Percentiles rank a stretch among this genome's conserved stretches.
Conservation (phyloP, 208 protist genomes). For the Leishmania martiniquensis region DNA sequence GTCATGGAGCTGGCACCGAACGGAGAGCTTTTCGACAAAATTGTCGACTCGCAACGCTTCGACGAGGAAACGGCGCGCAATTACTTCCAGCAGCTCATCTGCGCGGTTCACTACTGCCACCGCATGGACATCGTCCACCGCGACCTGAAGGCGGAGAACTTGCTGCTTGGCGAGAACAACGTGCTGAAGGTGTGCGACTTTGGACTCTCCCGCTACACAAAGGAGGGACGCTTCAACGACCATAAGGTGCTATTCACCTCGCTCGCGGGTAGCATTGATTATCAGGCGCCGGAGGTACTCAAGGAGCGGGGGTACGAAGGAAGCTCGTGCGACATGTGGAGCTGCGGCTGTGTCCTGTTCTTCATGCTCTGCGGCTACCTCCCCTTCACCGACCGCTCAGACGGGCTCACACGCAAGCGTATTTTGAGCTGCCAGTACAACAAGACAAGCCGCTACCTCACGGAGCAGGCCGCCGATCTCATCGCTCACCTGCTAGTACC, state of each 20-base stretch:
- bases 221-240: slow-evolving; percentile 66
- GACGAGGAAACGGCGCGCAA: slow-evolving; percentile 78
- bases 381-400: slow-evolving; percentile 94
- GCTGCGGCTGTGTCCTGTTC: slow-evolving; percentile 97
- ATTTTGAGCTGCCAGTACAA: slow-evolving; percentile 91
- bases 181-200: slow-evolving; percentile 93
- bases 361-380: slow-evolving; percentile 98
- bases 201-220: slow-evolving; percentile 92
- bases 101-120: slow-evolving; percentile 92
- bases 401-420: slow-evolving; percentile 84
- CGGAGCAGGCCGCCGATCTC: slow-evolving; percentile 67
- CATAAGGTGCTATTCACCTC: slow-evolving; percentile 78
- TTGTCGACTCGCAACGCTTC: slow-evolving; percentile 89
- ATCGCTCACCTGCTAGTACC: slow-evolving; percentile 77
- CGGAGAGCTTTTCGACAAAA: slow-evolving; percentile 98
- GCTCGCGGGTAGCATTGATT: slow-evolving; percentile 89
- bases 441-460: slow-evolving; percentile 75
- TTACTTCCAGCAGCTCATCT: slow-evolving; percentile 94
- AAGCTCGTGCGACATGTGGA: slow-evolving; percentile 96
- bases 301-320: slow-evolving; percentile 93
- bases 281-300: slow-evolving; percentile 91
- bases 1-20: slow-evolving; percentile 98
- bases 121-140: slow-evolving; percentile 90
- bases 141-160: slow-evolving; percentile 95
- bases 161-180: slow-evolving; percentile 85